Evolutionary conservation across 2,329 filamentous ascomycete species (phyloP), one percentile per base, ranked within the genome.

Genomic region (Akanthomyces uredinophilus): DNA sequence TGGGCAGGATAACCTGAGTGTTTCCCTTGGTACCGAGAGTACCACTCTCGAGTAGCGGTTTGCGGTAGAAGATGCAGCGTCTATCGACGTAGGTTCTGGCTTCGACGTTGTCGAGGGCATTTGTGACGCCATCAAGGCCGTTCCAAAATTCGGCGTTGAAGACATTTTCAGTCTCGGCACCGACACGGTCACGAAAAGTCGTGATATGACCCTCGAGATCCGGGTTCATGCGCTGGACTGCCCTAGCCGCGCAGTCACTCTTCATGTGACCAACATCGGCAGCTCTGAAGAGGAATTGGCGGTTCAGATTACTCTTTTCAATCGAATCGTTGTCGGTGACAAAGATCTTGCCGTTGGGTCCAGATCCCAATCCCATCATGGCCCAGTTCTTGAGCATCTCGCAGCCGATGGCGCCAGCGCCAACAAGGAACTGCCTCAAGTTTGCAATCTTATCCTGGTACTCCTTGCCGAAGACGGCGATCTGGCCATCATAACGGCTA

Each of bases 361-460:
- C 95, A 51, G 90, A 91, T 50, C 89, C 94, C 35, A 99, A 81
- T 67, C 95, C 95, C 74, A 98, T 96, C 93, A 99, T 96, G 41
- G 96, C 94, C 93, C 95, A 99, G 76, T 98, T 98, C 85, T 99
- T 99, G 68, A 99, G 80, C 90, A 98, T 99, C 73, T 99, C 95
- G 72, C 95, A 99, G 51, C 95, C 95, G 74, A 99, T 99, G 66
- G 96, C 95, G 70, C 95, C 95, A 52, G 95, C 92, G 68, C 95
- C 95, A 63, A 99, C 95, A 61, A 99, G 82, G 80, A 99, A 99
- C 70, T 98, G 87, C 71, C 88, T 95, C 65, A 95, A 77, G 70
- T 97, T 96, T 64, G 89, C 85, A 68, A 99, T 84, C 81, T 96
- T 97, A 57, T 96, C 89, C 76, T 99, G 95, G 76, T 88, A 99